Evolutionary conservation across 306 rosid species (phyloP).

Genomic region (Prunus padus): DNA sequence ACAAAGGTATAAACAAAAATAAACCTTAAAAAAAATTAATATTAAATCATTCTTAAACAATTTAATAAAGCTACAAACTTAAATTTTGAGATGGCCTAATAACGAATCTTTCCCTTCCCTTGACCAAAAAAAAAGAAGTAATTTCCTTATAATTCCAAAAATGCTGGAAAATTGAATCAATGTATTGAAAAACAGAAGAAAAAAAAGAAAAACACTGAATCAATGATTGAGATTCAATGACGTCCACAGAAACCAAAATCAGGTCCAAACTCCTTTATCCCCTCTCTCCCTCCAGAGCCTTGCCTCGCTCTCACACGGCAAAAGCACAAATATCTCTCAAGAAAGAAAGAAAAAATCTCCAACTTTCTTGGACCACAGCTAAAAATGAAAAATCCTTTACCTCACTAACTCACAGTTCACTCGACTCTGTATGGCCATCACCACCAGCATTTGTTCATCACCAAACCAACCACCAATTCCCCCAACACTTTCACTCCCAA

Average conservation of each 20-base stretch:
- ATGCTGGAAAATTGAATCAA: not conserved
- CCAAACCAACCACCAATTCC: constrained; percentile 44
- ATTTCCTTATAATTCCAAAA: no score
- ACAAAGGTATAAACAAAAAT: no score
- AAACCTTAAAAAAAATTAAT: no score
- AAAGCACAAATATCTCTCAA: constrained; percentile 20
- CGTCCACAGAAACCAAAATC: constrained; percentile 33
- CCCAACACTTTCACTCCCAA: constrained; percentile 50
- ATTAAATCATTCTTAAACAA: no score
- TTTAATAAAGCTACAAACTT: no score
- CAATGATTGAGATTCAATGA: not conserved
- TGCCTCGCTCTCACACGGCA: constrained; percentile 2
- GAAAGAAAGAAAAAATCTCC: not conserved
- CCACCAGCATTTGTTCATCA: constrained; percentile 53
- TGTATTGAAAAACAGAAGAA: not conserved
- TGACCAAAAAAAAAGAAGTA: no score
- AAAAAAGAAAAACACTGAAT: not conserved
- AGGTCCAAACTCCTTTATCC: constrained; percentile 18
- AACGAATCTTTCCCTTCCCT: no score
- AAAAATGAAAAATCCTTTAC: not conserved
- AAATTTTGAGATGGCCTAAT: no score
- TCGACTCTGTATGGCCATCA: constrained; percentile 45
- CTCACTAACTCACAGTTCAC: not conserved
- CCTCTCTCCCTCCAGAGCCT: constrained; percentile 12
- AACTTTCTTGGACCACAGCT: not conserved